Base-by-base conservation (phyloP, 208 protist species). In the Leptomonas seymouri region DNA sequence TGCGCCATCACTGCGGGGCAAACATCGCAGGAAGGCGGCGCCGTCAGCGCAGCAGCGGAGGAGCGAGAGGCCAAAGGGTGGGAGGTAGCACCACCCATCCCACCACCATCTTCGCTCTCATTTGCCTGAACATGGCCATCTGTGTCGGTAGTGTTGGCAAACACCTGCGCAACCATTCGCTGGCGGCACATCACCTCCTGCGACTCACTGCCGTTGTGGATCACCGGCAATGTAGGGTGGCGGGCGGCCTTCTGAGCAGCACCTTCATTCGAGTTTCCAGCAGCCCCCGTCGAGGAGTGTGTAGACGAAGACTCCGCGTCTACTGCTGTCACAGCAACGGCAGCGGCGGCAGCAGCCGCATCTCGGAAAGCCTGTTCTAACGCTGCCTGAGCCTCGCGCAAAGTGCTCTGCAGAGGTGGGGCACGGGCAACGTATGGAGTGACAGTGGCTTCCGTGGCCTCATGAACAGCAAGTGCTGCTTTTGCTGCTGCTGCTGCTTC, bases 1-100 rank as follows among this genome's bases (percentile, higher is more conserved):
- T 73, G 55, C 8, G 81, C 60, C 30, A 89, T 76, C 21, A 89
- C 30, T 3, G 73, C 30, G 16, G 81, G 80, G 23, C 86, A 92
- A 5, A 71, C 45, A 1, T 55, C 42, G 67, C 86, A 91, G 15
- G 39, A 41, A 0, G 54, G 42, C 18, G 44, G 21, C 8, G 53
- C 58, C 0, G 31, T 58, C 34, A 58, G 28, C n/a, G 25, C 23
- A 36, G 23, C 15, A 16, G 21, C 11, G 1, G 4, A 14, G 11
- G 16, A n/a, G 9, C 4, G 1, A 18, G 34, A 39, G 8, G 20
- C n/a, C 31, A n/a, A n/a, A n/a, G n/a, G n/a, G n/a, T n/a, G n/a
- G n/a, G n/a, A n/a, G n/a, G 60, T 25, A 27, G 4, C 34, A 39
- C 34, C 34, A 39, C 34, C 34, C 7, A 3, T 39, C 9, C 34